These are phyloP conservation scores for Phaeosphaeria sp. DNA, from an alignment of 2,329 filamentous ascomycete genomes.

Conservation along the genomic window DNA sequence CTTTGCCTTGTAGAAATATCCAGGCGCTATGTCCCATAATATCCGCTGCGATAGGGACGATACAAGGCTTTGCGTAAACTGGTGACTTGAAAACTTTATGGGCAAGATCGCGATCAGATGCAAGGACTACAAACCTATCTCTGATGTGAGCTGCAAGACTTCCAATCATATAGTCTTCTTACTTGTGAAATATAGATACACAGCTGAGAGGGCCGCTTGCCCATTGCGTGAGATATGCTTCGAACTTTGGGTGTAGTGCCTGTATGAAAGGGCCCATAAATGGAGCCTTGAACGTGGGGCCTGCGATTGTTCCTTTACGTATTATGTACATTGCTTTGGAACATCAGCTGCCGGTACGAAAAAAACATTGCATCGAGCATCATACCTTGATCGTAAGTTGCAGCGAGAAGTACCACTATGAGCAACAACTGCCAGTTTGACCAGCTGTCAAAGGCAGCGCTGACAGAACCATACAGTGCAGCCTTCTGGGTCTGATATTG, in stretches of 20 bases:
- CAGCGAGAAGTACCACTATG: conserved; percentile 73
- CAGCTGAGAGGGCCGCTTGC: conserved; percentile 87
- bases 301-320: conserved; percentile 52
- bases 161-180: conserved; percentile 26
- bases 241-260: conserved; percentile 88
- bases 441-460: background rate
- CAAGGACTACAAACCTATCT: conserved; percentile 88
- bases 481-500: background rate
- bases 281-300: conserved; percentile 53
- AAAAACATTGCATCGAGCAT: background rate
- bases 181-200: conserved; percentile 99
- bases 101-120: conserved; percentile 89
- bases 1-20: conserved; percentile 95
- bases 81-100: conserved; percentile 96
- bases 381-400: conserved; percentile 89
- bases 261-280: conserved; percentile 85
- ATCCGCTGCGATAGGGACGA: conserved; percentile 93
- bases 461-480: background rate
- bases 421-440: conserved; percentile 66
- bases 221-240: conserved; percentile 91
- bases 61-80: conserved; percentile 86
- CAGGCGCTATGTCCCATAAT: conserved; percentile 89
- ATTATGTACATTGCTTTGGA: conserved; percentile 44
- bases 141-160: background rate
- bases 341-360: background rate